phyloP scores from a whole-genome alignment of 1,139 yeast genomes.

The Debaryomyces sp. region DNA sequence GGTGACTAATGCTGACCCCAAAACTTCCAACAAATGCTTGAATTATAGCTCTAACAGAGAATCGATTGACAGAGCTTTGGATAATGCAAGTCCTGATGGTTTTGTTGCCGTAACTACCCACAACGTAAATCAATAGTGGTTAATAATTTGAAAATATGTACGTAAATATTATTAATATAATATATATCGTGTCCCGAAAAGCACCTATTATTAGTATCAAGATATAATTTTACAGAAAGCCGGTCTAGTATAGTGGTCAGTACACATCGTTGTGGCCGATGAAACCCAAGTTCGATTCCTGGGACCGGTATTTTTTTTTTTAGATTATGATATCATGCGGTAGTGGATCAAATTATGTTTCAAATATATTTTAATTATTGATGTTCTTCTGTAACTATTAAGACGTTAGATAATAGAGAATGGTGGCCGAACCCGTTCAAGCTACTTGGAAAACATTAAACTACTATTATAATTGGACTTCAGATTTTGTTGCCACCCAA shows the following conservation, averaged over 20 bases:
- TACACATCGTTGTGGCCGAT: conserved; percentile 51
- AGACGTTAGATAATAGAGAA: conserved; percentile 13
- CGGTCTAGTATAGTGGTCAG: conserved; percentile 50
- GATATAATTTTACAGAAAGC: too few relatives aligned
- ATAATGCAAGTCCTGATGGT: conserved; percentile 9
- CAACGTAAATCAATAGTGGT: conserved; percentile 1
- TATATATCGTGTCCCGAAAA: too few relatives aligned
- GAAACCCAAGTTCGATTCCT: conserved; percentile 51
- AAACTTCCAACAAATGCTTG: not conserved
- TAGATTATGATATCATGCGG: not conserved
- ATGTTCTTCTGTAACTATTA: not conserved
- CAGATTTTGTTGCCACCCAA: conserved; percentile 27
- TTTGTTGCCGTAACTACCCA: conserved; percentile 12
- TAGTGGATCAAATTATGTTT: not conserved
- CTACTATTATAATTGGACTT: conserved; percentile 26
- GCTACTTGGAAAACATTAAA: conserved; percentile 39
- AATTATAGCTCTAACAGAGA: conserved; percentile 3
- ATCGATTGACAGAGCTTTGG: conserved; percentile 10
- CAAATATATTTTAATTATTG: not conserved
- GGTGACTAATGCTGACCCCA: not conserved
- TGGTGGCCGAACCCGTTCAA: conserved; percentile 53
- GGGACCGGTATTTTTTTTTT: conserved; percentile 44
- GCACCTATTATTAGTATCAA: too few relatives aligned
- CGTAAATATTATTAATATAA: not conserved
- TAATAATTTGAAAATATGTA: not conserved